Evolutionary conservation across 225 moss, liverwort and hornwort species (phyloP), one percentile per base, ranked within the genome.

Genomic region (Polytrichum commune): DNA sequence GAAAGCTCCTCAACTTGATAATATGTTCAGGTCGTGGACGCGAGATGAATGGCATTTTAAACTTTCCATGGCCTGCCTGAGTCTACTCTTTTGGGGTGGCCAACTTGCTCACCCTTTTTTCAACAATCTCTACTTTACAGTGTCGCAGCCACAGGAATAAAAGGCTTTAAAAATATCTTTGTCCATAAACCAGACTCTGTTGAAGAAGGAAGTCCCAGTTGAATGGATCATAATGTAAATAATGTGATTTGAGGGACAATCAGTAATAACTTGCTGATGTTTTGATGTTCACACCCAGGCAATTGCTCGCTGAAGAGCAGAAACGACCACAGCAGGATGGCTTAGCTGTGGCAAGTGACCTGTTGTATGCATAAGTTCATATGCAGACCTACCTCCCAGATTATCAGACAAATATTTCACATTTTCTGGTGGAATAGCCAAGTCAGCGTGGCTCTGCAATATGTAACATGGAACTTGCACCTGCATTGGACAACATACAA

Each of bases 261-360:
- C 26, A 18, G 22, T 23, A 25, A 24, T 63, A 27, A 3, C 1
- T 27, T 63, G 26, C 62, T 46, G 46, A 46, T 13, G 38, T 13
- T 38, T 38, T 58, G 57, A 3, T 58, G 20, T 58, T 58, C 20
- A 58, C 22, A 58, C 58, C 24, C 58, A 20, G 7, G 58, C 22
- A 58, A 88, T 67, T 33, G 82, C 84, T 55, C 82, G 79, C 72
- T 60, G 24, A 38, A 89, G 66, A 24, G 83, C 85, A 7, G 83
- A 81, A 57, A 81, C 55, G 13, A 89, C 81, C 38, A 80, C 29
- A 29, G 83, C 89, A 5, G 85, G 89, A n/a, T 78, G 74, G 54
- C 89, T 89, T 7, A 89, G 78, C 55, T 89, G 89, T 4, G 89
- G 89, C 26, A 89, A 73, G 83, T 89, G 89, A 5, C 89, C 89